Conservation (phyloP, 2,329 filamentous ascomycete species). For the Cytospora leucostoma region DNA sequence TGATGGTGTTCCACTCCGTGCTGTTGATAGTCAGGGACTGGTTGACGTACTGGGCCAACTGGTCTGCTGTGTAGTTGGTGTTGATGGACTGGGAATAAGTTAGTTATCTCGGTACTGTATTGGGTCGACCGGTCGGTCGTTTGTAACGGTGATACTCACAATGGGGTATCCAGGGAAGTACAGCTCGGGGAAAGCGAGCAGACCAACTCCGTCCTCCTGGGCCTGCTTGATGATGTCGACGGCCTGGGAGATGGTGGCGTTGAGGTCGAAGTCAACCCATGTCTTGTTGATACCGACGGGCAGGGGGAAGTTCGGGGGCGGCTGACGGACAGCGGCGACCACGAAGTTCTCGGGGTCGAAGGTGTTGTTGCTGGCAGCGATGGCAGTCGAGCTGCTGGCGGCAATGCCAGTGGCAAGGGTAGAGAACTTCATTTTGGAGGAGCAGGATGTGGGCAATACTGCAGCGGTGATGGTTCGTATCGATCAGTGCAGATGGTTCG, state of each 20-base stretch:
- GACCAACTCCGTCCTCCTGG: background rate
- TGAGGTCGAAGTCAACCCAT: background rate
- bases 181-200: constrained; percentile 6
- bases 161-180: constrained; percentile 6
- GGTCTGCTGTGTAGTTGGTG: background rate
- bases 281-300: background rate
- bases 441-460: no score
- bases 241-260: background rate
- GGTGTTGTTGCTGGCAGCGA: background rate
- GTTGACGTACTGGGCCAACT: constrained; percentile 2
- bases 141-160: background rate
- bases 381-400: no score
- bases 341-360: background rate
- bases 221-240: constrained; percentile 2
- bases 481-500: no score
- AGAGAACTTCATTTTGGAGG: no score
- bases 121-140: no score
- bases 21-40: background rate
- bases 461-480: no score
- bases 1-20: background rate
- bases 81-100: background rate
- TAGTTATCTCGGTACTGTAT: no score
- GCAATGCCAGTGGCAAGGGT: no score
- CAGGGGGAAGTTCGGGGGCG: constrained; percentile 1
- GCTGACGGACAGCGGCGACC: constrained; percentile 2